A percentile compares a stretch with the other conserved stretches of the same genome.
phyloP scores from a whole-genome alignment of 2,329 filamentous ascomycete species.

The Microdochium bolleyi region DNA sequence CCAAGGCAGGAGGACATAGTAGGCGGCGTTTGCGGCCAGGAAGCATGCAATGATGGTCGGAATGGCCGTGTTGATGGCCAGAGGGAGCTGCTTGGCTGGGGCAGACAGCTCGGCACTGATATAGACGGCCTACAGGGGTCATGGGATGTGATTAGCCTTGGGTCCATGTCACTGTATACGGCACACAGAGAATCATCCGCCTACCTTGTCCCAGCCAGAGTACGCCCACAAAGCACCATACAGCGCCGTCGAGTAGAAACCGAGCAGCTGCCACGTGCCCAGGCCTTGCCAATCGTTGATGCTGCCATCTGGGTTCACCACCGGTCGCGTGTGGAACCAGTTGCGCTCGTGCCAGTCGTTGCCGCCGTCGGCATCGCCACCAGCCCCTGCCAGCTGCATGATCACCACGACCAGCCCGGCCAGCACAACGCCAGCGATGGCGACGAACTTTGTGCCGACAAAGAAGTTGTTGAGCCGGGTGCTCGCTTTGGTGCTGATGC shows the following conservation, averaged over 20 bases:
- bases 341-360: conserved; percentile 41
- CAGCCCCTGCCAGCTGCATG: conserved; percentile 23
- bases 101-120: conserved; percentile 43
- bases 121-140: conserved; percentile 39
- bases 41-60: conserved; percentile 53
- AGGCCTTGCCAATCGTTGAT: conserved; percentile 39
- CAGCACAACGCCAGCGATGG: conserved; percentile 37
- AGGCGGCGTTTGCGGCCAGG: conserved; percentile 50
- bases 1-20: conserved; percentile 57
- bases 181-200: conserved; percentile 13
- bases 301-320: conserved; percentile 38
- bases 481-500: conserved; percentile 46
- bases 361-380: conserved; percentile 30
- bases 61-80: conserved; percentile 53
- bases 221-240: conserved; percentile 59
- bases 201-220: conserved; percentile 58
- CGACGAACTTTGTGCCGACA: conserved; percentile 43
- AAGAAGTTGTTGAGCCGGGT: conserved; percentile 49
- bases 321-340: conserved; percentile 48
- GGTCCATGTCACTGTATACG: not conserved
- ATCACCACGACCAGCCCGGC: conserved; percentile 39
- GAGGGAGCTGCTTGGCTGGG: conserved; percentile 46
- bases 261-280: conserved; percentile 48
- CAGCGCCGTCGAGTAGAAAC: conserved; percentile 50
- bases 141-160: conserved; percentile 1